These are phyloP conservation scores for Laguncularia racemosa DNA, from an alignment of 345 rosid species.

Conservation along the genomic window DNA sequence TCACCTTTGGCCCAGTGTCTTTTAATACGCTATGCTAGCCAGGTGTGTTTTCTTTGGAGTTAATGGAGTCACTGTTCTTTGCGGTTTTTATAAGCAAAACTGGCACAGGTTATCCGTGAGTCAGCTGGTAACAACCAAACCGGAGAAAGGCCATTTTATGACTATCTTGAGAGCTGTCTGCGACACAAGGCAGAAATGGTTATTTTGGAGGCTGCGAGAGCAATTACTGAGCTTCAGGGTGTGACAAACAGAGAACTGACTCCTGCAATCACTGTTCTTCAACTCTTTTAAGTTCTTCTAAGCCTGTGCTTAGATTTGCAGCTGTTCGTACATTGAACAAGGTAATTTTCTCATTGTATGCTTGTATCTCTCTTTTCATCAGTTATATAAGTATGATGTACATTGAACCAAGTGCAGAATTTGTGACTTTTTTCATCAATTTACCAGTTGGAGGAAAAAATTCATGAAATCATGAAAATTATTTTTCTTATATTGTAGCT, in stretches of 20 bases:
- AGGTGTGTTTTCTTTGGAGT: constrained; percentile 33
- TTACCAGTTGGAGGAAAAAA: background rate
- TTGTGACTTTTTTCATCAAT: too few relatives aligned
- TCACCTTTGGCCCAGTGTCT: constrained; percentile 98
- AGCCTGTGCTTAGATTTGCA: constrained; percentile 95
- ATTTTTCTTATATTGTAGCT: background rate
- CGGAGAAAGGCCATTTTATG: constrained; percentile 94
- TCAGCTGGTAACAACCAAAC: constrained; percentile 58
- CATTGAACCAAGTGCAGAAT: too few relatives aligned
- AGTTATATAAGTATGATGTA: too few relatives aligned
- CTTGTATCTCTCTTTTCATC: background rate
- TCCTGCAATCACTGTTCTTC: constrained; percentile 97
- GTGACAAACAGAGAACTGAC: constrained; percentile 91
- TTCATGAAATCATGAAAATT: background rate
- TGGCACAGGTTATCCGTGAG: constrained; percentile 79
- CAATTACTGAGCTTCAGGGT: constrained; percentile 95
- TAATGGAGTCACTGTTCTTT: background rate
- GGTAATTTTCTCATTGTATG: constrained; percentile 28
- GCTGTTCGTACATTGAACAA: constrained; percentile 98
- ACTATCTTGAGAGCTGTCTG: constrained; percentile 89
- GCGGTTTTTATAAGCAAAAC: constrained; percentile 1
- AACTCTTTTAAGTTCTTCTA: constrained; percentile 96
- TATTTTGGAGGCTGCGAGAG: constrained; percentile 97
- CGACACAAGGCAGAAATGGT: constrained; percentile 99
- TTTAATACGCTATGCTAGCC: constrained; percentile 83